A percentile compares a stretch with the other conserved stretches of the same genome.
Evolutionary conservation across 768 basidiomycete genomes (phyloP).

Genomic region (Megacollybia marginata): DNA sequence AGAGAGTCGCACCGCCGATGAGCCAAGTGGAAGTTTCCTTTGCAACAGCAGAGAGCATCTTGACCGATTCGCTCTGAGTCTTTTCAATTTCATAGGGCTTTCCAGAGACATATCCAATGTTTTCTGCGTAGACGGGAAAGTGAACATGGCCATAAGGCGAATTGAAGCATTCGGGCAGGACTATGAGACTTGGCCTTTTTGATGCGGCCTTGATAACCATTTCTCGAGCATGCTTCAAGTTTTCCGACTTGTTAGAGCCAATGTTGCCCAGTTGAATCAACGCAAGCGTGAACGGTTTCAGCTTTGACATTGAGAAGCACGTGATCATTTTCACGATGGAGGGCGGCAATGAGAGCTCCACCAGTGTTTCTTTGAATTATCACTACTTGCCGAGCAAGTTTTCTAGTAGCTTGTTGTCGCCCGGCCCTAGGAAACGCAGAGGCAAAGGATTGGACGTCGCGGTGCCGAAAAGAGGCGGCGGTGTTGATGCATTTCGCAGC

Average conservation of each 20-base stretch:
- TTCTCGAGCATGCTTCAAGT: slow-evolving; percentile 75
- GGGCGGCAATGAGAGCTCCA: too few species aligned
- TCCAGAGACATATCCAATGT: slow-evolving; percentile 55
- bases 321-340: too few species aligned
- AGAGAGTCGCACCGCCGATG: slow-evolving; percentile 63
- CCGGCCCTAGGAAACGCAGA: slow-evolving; percentile 27
- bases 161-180: slow-evolving; percentile 88
- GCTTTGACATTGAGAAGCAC: neutral
- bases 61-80: slow-evolving; percentile 68
- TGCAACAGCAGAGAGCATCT: slow-evolving; percentile 74
- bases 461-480: slow-evolving; percentile 60
- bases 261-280: slow-evolving; percentile 84
- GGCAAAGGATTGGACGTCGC: slow-evolving; percentile 26
- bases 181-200: slow-evolving; percentile 71
- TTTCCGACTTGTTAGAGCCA: slow-evolving; percentile 63
- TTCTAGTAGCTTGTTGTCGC: slow-evolving; percentile 37
- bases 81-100: slow-evolving; percentile 47
- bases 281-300: slow-evolving; percentile 73
- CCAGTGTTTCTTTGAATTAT: slow-evolving; percentile 38
- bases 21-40: slow-evolving; percentile 78
- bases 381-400: slow-evolving; percentile 79
- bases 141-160: slow-evolving; percentile 75
- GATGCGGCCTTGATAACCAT: slow-evolving; percentile 71
- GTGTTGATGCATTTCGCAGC: slow-evolving; percentile 55
- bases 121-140: slow-evolving; percentile 82